Conservation (phyloP, 2,329 filamentous ascomycete genomes). For the Aaosphaeria pasadenensis region DNA sequence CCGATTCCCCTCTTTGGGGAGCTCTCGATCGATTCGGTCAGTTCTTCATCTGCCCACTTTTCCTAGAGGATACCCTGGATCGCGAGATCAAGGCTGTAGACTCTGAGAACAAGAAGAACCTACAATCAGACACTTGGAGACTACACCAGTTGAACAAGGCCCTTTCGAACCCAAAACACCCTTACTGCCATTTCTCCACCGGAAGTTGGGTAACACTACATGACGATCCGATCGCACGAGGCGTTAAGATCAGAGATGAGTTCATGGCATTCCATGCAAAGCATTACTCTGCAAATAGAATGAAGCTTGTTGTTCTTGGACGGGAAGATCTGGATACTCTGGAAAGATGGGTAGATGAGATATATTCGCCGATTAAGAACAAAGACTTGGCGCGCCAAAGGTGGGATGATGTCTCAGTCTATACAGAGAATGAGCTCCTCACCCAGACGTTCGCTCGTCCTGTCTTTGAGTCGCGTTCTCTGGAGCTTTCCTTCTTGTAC, state of each 20-base stretch:
- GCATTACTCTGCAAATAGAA: constrained; percentile 88
- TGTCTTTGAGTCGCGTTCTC: constrained; percentile 78
- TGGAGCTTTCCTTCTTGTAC: constrained; percentile 81
- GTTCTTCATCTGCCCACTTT: constrained; percentile 87
- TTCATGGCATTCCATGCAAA: constrained; percentile 90
- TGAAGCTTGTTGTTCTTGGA: constrained; percentile 87
- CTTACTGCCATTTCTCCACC: constrained; percentile 88
- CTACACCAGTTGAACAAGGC: constrained; percentile 85
- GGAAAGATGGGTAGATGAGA: constrained; percentile 77
- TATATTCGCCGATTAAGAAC: constrained; percentile 79
- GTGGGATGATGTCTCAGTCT: constrained; percentile 63
- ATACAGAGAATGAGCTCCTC: constrained; percentile 58
- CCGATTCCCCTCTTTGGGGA: constrained; percentile 66
- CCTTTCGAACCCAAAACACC: constrained; percentile 81
- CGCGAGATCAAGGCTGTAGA: constrained; percentile 86
- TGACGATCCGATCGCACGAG: constrained; percentile 72
- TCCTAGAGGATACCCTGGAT: constrained; percentile 79
- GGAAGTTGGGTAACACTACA: constrained; percentile 85
- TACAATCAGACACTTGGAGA: constrained; percentile 87
- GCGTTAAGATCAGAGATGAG: constrained; percentile 81
- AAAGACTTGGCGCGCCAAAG: constrained; percentile 70
- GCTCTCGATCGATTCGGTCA: constrained; percentile 89
- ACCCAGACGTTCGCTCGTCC: constrained; percentile 85
- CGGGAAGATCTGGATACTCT: constrained; percentile 78
- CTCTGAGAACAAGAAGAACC: constrained; percentile 96